Evolutionary conservation across 129 eudicot genomes (phyloP), one percentile per base, ranked within the genome.

Genomic region (Helichrysum umbraculigerum): DNA sequence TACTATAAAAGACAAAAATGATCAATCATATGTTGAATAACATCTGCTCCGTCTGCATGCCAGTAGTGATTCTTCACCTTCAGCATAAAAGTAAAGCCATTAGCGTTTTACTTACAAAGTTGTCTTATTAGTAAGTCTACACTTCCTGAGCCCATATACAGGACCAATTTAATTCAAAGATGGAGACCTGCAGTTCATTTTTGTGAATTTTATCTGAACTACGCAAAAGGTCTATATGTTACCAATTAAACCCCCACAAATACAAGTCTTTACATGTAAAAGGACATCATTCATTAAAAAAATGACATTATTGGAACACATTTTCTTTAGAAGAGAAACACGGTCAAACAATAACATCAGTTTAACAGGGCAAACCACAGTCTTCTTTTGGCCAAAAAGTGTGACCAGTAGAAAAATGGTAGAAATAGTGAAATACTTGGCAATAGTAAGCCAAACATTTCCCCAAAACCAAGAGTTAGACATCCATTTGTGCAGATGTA

Each of bases 1-100:
- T 37, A 63, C 75, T 83, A 14, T 44, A 7, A 86, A 16, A 88
- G 62, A 50, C 82, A 81, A 88, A 93, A 93, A 84, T 86, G 92
- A 83, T 90, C 98, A 37, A 93, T 93, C 86, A 93, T 90, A 72
- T 93, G 98, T 78, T 93, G 96, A 71, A 93, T 90, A 66, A 93
- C 97, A 76, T 93, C 98, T 39, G 87, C 96, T 2, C 98, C 98
- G 6, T 93, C 98, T 17, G 96, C 76, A 77, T 87, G 95, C 88
- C 85, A 79, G 82, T 80, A 67, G 58, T 76, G 74, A 61, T 88
- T 81, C 72, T 93, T 93, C 57, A 93, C 98, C 98, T 65, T 25
- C 32, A 79, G 5, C 52, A 44, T 44, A 10, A 44, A 12, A 12
- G 52, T 12, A 44, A 12, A 44, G 17, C 17, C 52, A 12, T 44